Evolutionary conservation across 2,329 filamentous ascomycete species (phyloP), one percentile per base, ranked within the genome.

Genomic region (Fusarium nisikadoi): DNA sequence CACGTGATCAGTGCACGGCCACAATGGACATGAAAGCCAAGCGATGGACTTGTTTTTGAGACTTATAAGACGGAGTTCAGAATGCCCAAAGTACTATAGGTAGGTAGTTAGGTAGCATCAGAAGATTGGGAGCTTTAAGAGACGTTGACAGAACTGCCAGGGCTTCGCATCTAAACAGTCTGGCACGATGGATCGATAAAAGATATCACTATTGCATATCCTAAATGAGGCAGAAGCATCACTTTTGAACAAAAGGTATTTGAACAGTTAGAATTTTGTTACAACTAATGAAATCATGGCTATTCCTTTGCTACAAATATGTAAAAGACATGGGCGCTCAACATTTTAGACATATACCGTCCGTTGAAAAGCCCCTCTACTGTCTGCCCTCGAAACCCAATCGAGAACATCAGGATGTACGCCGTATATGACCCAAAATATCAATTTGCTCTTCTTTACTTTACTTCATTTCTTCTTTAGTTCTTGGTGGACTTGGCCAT

Each of bases 401-500:
- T 71, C 60, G 71, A 75, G 71, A 76, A 64, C 71, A 77, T 70
- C 75, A 77, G 72, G 69, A 77, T 75, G 67, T 77, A 75, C 76
- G 76, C 76, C 76, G 67, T 56, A 71, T 71, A 57, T 69, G 56
- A 71, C 69, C 74, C 71, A 67, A 72, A 62, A 71, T 68, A 70
- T 68, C 71, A 72, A 74, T 68, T 67, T 75, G 70, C 60, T 65
- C 62, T 45, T 66, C 54, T 62, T 58, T 65, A 56, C 54, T 62
- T 60, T 67, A 56, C 39, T 63, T 65, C 60, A 23, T 60, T 68
- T 43, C 59, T 69, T 68, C 71, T 74, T 76, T 81, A 81, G 76
- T 82, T 78, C 74, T 77, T 78, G 53, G 79, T 49, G 46, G 76
- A 66, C 91, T 96, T 97, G 90, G 95, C 95, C 95, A 99, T 99